Evolutionary conservation across 2,329 filamentous ascomycete genomes (phyloP).

Genomic region (Arthrinium phaeospermum): DNA sequence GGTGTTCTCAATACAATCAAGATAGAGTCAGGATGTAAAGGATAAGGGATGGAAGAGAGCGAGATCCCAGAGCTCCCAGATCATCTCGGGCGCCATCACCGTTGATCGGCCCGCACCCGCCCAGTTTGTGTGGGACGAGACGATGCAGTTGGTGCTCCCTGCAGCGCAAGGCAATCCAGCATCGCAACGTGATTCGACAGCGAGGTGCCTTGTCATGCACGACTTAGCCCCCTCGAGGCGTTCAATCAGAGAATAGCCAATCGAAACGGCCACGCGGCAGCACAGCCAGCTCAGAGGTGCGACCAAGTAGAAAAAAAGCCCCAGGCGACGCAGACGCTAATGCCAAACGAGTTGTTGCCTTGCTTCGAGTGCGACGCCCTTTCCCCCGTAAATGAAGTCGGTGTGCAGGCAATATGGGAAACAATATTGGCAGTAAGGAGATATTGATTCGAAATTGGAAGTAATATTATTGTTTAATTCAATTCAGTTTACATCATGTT

Average conservation of each 20-base stretch:
- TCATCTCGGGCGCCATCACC: background rate
- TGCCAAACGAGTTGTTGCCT: background rate
- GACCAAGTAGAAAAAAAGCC: background rate
- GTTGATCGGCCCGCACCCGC: background rate
- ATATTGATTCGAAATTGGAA: background rate
- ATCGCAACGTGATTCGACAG: background rate
- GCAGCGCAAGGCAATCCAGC: background rate
- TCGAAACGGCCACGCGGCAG: conserved; percentile 6
- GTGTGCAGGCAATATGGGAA: background rate
- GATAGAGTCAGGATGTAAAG: background rate
- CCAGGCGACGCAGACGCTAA: background rate
- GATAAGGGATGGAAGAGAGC: background rate
- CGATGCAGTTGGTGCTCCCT: background rate
- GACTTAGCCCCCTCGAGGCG: background rate
- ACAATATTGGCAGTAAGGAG: background rate
- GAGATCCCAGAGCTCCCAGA: background rate
- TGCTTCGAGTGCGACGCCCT: background rate
- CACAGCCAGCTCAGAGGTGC: conserved; percentile 1
- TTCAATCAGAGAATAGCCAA: background rate
- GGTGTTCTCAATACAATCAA: background rate
- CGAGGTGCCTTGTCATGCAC: background rate
- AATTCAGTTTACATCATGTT: background rate
- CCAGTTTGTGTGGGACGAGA: background rate
- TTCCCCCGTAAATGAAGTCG: background rate
- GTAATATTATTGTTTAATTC: background rate